Evolutionary conservation across 495 filamentous ascomycete species (phyloP).

Genomic region (Penicillium turbatum): DNA sequence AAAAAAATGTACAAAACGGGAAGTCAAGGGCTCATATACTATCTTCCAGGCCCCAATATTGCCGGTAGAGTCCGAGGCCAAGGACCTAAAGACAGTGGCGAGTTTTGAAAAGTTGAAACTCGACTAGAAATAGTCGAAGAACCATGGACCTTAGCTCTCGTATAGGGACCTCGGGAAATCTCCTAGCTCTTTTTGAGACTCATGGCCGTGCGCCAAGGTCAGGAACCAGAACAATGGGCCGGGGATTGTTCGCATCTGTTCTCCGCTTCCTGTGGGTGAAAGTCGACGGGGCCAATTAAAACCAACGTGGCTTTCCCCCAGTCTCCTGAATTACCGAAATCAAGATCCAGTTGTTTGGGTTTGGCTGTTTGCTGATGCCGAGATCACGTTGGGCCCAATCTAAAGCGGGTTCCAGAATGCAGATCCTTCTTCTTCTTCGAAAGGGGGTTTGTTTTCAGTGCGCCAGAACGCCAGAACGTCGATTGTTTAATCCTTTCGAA

Average conservation of each 20-base stretch:
- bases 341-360: background rate
- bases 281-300: background rate
- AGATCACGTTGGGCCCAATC: background rate
- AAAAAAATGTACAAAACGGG: background rate
- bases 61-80: too few species aligned
- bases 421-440: background rate
- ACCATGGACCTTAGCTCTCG: too few species aligned
- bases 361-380: background rate
- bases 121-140: too few species aligned
- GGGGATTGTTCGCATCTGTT: too few species aligned
- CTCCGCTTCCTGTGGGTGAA: too few species aligned
- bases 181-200: background rate
- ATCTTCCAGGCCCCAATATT: too few species aligned
- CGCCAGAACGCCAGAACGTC: too few species aligned
- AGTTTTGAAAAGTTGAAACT: too few species aligned
- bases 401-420: background rate
- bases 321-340: background rate
- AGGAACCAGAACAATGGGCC: background rate
- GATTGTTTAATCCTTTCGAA: too few species aligned
- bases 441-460: background rate
- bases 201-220: slow-evolving; percentile 1
- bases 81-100: too few species aligned
- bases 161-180: too few species aligned
- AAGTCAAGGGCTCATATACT: background rate
- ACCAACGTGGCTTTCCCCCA: background rate